Conservation (phyloP, 768 basidiomycete genomes). For the Coprinellus micaceus region DNA sequence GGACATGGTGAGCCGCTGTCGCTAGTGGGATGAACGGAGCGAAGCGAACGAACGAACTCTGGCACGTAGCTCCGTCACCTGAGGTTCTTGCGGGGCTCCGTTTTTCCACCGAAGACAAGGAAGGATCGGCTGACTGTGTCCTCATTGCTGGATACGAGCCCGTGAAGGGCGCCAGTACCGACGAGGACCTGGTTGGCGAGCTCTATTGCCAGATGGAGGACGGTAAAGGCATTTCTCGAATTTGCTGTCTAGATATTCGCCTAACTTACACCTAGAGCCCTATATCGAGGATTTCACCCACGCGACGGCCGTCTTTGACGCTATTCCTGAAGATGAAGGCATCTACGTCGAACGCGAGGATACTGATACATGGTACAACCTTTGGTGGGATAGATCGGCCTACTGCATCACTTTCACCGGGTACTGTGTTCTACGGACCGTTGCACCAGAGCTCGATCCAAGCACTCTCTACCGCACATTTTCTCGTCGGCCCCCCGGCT, state of each 20-base stretch:
- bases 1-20: too few relatives aligned
- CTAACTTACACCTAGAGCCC: background rate
- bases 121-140: background rate
- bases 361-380: background rate
- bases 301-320: background rate
- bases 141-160: background rate
- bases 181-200: background rate
- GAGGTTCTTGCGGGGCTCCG: background rate
- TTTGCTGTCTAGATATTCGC: background rate
- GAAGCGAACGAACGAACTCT: background rate
- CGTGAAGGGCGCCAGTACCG: background rate
- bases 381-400: background rate
- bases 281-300: background rate
- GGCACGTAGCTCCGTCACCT: background rate
- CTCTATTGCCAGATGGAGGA: background rate
- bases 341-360: background rate
- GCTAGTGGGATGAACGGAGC: too few relatives aligned
- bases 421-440: conserved; percentile 1
- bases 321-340: background rate
- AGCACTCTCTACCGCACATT: background rate
- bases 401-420: background rate
- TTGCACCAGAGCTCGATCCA: background rate
- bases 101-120: background rate
- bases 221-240: background rate
- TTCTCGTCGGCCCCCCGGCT: background rate